Conservation (phyloP, 169 alveolate genomes). For the Perkinsus marinus region DNA sequence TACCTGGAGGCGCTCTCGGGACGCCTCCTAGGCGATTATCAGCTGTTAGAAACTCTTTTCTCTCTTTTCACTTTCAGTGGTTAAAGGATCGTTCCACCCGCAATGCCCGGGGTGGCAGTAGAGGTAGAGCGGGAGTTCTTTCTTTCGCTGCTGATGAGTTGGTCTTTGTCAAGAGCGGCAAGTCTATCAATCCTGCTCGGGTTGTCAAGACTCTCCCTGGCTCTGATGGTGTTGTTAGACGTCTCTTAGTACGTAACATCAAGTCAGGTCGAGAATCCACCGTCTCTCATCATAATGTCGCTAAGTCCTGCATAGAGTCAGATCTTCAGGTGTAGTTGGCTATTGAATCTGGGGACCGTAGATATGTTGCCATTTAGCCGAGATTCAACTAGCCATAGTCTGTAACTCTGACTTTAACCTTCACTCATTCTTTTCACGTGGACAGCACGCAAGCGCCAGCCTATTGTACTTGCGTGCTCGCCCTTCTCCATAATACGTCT, state of each 20-base stretch:
- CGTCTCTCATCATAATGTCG: not conserved
- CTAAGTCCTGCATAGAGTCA: not conserved
- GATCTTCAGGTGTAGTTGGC: not conserved
- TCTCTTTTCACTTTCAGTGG: not conserved
- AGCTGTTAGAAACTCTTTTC: not conserved
- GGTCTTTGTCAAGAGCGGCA: not conserved
- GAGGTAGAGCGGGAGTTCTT: not conserved
- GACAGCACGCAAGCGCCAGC: too few species aligned
- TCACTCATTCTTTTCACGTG: too few species aligned
- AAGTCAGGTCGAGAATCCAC: not conserved
- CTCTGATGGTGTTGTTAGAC: not conserved
- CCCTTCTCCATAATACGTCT: too few species aligned
- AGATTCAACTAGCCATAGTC: too few species aligned
- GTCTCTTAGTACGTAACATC: not conserved
- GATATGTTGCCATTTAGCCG: too few species aligned
- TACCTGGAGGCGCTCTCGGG: not conserved
- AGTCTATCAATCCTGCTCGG: not conserved
- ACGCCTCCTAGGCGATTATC: not conserved
- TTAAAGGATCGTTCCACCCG: not conserved
- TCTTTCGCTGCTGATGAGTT: not conserved
- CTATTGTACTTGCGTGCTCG: too few species aligned
- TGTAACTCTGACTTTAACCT: too few species aligned
- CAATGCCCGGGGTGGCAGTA: not conserved
- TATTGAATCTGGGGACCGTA: not conserved
- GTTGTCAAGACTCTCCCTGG: not conserved